A percentile compares a stretch with the other conserved stretches of the same genome.
These are phyloP conservation scores for Ceriops tagal DNA, from an alignment of 345 rosid species.

Conservation along the genomic window DNA sequence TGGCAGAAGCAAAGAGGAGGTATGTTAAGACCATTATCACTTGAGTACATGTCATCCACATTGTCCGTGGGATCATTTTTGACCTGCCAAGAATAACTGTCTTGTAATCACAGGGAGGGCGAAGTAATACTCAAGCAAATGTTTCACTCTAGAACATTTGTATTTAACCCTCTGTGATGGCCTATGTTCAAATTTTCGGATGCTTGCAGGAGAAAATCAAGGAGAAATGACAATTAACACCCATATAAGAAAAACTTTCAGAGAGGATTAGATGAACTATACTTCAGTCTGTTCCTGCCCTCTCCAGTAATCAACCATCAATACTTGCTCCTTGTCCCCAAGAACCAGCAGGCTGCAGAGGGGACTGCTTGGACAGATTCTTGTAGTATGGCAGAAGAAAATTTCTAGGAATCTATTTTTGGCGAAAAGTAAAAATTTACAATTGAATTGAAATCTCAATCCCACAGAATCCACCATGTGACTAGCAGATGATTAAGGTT, in stretches of 20 bases:
- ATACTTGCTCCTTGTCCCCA: too few relatives aligned
- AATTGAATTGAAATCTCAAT: neutral
- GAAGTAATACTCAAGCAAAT: neutral
- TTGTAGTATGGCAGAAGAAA: neutral
- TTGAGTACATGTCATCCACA: constrained; percentile 58
- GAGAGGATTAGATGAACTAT: neutral
- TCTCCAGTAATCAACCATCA: neutral
- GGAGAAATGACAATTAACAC: neutral
- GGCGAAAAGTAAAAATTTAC: neutral
- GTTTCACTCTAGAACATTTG: neutral
- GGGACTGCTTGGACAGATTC: neutral
- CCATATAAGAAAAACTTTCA: neutral
- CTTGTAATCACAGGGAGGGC: neutral
- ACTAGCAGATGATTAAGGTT: neutral
- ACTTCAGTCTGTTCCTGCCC: neutral
- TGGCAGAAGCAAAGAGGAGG: constrained; percentile 56
- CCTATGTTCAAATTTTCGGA: constrained; percentile 2
- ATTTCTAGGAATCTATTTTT: neutral
- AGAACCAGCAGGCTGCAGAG: too few relatives aligned
- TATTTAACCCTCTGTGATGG: neutral
- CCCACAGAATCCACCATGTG: neutral
- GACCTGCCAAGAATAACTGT: constrained; percentile 35
- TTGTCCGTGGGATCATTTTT: constrained; percentile 48
- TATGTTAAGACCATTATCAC: constrained; percentile 46
- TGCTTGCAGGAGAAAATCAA: neutral